Evolutionary conservation across 345 rosid species (phyloP), one percentile per base, ranked within the genome.

Genomic region (Aethionema arabicum): DNA sequence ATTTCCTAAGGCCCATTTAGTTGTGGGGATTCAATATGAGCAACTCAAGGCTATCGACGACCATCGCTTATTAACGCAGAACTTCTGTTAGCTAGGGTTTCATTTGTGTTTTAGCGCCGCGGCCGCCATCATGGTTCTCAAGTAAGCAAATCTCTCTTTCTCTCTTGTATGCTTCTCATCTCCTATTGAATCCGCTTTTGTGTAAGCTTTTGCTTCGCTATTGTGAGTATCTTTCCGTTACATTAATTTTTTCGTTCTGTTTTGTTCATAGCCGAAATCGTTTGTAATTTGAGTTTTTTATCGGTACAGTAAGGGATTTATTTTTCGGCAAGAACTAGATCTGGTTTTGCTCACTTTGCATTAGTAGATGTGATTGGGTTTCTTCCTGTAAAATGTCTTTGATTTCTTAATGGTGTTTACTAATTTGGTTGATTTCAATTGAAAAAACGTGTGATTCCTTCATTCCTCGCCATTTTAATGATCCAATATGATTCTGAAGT

Each of bases 81-180:
- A 48, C 4, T 0, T 69, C 63, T 54, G 27, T 21, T 1, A 21
- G 27, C 41, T 48, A 69, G 59, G 68, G 63, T 43, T 32, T 55
- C 27, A 31, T n/a, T 38, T 61, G 48, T 54, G 63, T 41, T 0
- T 55, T 13, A 66, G 62, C 63, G 66, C 67, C 63, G 73, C 68
- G 70, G 67, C 72, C 47, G 67, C 72, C 47, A 68, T 76, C 61
- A 77, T 77, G 81, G 81, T 77, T 74, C 75, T 74, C 73, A 77
- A 77, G 81, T 77, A 74, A 58, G 42, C 60, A 14, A 6, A 13
- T 47, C 35, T 50, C 40, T 68, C 37, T 48, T 40, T 40, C 16
- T 11, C 10, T 66, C 32, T 36, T 12, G 30, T 57, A 5, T 55
- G 5, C 13, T 55, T 37, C 41, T 61, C 12, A 39, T 42, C 37